Evolutionary conservation across 2,329 filamentous ascomycete species (phyloP).

Genomic region (Ceratocystis cacaofunesta): DNA sequence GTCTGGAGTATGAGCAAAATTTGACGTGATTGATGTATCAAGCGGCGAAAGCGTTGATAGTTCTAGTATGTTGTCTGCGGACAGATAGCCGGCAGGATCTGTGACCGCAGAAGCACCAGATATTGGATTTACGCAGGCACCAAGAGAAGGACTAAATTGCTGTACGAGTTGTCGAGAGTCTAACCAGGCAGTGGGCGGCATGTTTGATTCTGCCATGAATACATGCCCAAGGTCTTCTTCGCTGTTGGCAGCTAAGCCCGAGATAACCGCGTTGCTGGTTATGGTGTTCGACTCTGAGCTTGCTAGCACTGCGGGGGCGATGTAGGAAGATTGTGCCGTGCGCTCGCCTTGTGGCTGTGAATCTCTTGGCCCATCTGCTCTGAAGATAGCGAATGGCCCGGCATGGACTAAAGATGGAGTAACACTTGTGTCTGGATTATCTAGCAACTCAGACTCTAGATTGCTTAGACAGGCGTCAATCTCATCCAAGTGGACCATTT

Average conservation of each 20-base stretch:
- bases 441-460: not conserved
- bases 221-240: not conserved
- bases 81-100: not conserved
- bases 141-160: not conserved
- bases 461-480: not conserved
- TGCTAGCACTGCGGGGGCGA: not conserved
- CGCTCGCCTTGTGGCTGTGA: not conserved
- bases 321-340: not conserved
- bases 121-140: not conserved
- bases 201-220: not conserved
- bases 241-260: not conserved
- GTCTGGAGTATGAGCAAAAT: not conserved
- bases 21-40: not conserved
- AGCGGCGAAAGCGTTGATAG: not conserved
- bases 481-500: not conserved
- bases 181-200: not conserved
- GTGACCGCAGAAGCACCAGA: not conserved
- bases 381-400: conserved; percentile 11
- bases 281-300: not conserved
- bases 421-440: not conserved
- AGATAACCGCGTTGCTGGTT: not conserved
- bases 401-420: not conserved
- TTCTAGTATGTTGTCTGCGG: not conserved
- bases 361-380: not conserved
- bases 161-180: not conserved